Conservation (phyloP, 805 yeast genomes). For the Metschnikowia proteae region DNA sequence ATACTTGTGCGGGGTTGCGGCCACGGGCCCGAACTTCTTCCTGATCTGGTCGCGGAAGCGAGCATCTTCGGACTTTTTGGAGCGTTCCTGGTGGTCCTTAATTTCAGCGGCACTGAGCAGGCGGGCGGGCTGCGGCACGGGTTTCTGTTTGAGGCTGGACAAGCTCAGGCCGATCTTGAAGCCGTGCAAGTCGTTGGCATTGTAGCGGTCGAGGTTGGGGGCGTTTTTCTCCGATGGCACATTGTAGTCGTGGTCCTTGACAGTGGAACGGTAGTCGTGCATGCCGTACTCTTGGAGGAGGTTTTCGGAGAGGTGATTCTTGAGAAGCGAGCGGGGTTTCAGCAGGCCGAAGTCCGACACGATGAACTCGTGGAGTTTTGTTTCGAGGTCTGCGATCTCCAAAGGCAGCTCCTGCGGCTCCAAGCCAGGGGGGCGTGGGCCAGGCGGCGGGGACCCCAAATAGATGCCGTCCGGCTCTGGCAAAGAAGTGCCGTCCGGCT, state of each 20-base stretch:
- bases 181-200: conserved; percentile 31
- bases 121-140: conserved; percentile 8
- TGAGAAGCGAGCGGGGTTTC: conserved; percentile 30
- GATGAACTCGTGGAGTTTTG: conserved; percentile 19
- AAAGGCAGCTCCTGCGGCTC: neutral
- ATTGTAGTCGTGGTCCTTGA: conserved; percentile 28
- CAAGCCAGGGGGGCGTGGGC: conserved; percentile 13
- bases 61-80: conserved; percentile 24
- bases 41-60: conserved; percentile 29
- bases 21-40: conserved; percentile 21
- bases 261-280: conserved; percentile 27
- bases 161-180: conserved; percentile 29
- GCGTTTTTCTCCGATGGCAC: conserved; percentile 12
- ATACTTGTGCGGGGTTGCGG: conserved; percentile 17
- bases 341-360: conserved; percentile 13
- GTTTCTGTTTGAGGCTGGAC: neutral
- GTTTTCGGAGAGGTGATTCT: conserved; percentile 27
- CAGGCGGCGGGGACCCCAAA: conserved; percentile 17
- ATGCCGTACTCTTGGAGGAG: conserved; percentile 40
- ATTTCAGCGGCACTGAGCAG: conserved; percentile 27
- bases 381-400: conserved; percentile 16
- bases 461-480: conserved; percentile 32
- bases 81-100: conserved; percentile 23
- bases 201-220: conserved; percentile 22
- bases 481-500: conserved; percentile 35